A percentile compares a stretch with the other conserved stretches of the same genome.
phyloP scores from a whole-genome alignment of 495 filamentous ascomycete species.

The Acidomyces sp. region DNA sequence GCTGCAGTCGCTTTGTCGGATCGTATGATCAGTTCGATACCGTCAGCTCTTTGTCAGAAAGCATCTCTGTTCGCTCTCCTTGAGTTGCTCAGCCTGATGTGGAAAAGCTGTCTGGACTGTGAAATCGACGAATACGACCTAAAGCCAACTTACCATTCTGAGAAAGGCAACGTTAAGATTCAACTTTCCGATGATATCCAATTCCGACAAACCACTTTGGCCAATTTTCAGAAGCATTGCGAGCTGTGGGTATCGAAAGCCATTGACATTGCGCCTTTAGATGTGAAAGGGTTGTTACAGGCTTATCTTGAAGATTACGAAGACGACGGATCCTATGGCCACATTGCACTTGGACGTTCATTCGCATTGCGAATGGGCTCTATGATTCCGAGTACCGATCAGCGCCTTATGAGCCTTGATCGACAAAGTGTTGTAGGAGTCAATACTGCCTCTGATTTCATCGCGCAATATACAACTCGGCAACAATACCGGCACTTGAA shows the following conservation, averaged over 20 bases:
- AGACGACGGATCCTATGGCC: constrained; percentile 72
- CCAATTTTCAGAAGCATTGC: constrained; percentile 63
- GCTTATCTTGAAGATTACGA: constrained; percentile 91
- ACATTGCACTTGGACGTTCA: constrained; percentile 84
- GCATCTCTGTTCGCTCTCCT: constrained; percentile 81
- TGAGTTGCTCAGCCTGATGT: constrained; percentile 85
- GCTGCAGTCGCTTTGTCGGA: constrained; percentile 71
- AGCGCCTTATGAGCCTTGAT: constrained; percentile 55
- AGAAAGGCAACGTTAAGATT: constrained; percentile 60
- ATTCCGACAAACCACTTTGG: constrained; percentile 63
- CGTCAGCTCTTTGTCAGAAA: constrained; percentile 80
- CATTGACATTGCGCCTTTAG: constrained; percentile 77
- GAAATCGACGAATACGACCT: constrained; percentile 91
- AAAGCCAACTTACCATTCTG: constrained; percentile 62
- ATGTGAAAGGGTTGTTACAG: constrained; percentile 84
- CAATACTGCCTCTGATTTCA: constrained; percentile 87
- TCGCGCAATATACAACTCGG: constrained; percentile 91
- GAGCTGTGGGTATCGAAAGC: constrained; percentile 64
- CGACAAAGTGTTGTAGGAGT: constrained; percentile 53
- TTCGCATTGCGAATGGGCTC: constrained; percentile 91
- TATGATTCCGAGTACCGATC: constrained; percentile 74
- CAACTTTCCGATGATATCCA: constrained; percentile 82
- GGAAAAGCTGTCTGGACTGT: constrained; percentile 81
- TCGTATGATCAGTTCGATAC: constrained; percentile 66
- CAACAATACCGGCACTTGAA: constrained; percentile 84